phyloP scores from a whole-genome alignment of 352 stramenopile genomes.

The Pythium aquatile region DNA sequence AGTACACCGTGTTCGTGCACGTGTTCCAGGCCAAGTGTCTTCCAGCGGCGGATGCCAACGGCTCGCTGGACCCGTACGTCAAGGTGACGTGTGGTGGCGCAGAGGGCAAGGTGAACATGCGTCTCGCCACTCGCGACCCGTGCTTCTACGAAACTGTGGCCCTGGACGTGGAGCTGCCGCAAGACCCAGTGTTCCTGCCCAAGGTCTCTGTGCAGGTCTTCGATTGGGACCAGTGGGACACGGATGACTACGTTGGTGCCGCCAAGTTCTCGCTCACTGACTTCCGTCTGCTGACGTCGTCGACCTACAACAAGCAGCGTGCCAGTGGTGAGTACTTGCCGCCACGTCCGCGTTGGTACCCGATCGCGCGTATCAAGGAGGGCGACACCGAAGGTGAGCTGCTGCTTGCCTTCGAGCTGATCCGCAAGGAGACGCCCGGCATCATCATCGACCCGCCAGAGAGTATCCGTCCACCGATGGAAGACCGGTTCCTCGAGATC shows the following conservation, averaged over 20 bases:
- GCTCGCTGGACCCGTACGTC: conserved; percentile 79
- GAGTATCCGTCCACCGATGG: conserved; percentile 52
- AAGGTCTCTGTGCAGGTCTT: conserved; percentile 77
- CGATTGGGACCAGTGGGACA: conserved; percentile 71
- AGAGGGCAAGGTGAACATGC: conserved; percentile 57
- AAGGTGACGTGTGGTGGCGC: conserved; percentile 82
- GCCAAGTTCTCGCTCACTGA: conserved; percentile 59
- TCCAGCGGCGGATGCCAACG: conserved; percentile 71
- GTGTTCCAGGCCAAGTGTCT: conserved; percentile 78
- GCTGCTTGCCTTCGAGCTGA: conserved; percentile 74
- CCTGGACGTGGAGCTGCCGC: conserved; percentile 73
- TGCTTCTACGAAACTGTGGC: conserved; percentile 84
- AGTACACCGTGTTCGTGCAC: conserved; percentile 81
- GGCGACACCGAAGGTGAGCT: conserved; percentile 75
- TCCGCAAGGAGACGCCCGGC: conserved; percentile 64
- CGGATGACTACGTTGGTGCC: conserved; percentile 70
- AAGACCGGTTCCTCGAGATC: conserved; percentile 79
- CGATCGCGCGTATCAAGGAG: conserved; percentile 54
- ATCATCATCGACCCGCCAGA: conserved; percentile 55
- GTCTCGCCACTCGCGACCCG: conserved; percentile 69
- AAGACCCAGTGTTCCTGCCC: conserved; percentile 57
- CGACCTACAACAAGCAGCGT: conserved; percentile 51
- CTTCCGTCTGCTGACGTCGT: conserved; percentile 55
- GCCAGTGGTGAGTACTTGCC: conserved; percentile 51
- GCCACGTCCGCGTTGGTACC: conserved; percentile 68